Evolutionary conservation across 2,329 filamentous ascomycete species (phyloP), one percentile per base, ranked within the genome.

Genomic region (Arthrobotrys sinensis): DNA sequence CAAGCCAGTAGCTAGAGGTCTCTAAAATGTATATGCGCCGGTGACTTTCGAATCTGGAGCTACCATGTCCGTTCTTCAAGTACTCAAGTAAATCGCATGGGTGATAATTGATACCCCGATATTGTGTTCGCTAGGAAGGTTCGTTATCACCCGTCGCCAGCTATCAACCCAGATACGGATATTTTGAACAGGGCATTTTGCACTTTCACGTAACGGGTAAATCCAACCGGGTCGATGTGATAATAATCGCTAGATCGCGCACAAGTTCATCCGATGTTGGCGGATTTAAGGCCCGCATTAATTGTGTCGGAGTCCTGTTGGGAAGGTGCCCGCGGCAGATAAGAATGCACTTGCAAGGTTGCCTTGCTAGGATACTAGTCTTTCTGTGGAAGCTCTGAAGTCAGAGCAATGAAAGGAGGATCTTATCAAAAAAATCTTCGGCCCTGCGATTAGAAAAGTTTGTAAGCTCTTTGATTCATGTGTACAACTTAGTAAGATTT

Each of bases 221-320:
- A 66, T 53, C 60, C 48, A 71, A 21, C 48, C 66, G 65, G 60
- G 32, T 63, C 24, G 75, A 38, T 68, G 62, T 63, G 60, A 63
- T 67, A 72, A 68, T 67, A 40, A 34, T 43, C 21, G 11, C 66
- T 55, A 40, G 45, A 63, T 45, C 34, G n/a, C 55, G 65, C 57
- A 24, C 57, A 40, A 70, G 73, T 77, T 78, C 75, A 72, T 78
- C 75, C 75, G 75, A 78, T 72, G 67, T 78, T 78, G 67, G 75
- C 75, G 75, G 75, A 78, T 78, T 78, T 78, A 78, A 78, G 73
- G 52, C 40, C 66, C 50, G 57, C 36, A 52, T 66, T 10, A 43
- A 57, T 52, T 62, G 34, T 40, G 19, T 19, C 32, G 28, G 14
- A 3, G 19, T 53, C 34, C 12, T 2, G 67, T 67, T 50, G 50